These are phyloP conservation scores for Neodidymelliopsis sp. DNA, from an alignment of 2,329 filamentous ascomycete genomes.

Conservation along the genomic window DNA sequence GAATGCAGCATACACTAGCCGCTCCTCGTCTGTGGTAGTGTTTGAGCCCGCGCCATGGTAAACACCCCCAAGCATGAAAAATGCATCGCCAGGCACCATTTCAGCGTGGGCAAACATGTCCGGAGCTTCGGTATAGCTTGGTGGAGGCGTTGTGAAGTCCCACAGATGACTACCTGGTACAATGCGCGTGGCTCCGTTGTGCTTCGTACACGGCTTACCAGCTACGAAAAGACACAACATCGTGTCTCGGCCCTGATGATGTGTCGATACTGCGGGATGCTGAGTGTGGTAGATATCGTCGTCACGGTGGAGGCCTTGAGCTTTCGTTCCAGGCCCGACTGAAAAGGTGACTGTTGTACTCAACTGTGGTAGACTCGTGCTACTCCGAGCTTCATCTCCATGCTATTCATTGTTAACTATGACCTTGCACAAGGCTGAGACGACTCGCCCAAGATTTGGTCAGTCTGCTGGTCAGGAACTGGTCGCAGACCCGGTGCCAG, in stretches of 20 bases:
- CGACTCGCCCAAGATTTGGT: constrained; percentile 21
- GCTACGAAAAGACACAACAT: constrained; percentile 48
- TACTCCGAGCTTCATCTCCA: constrained; percentile 15
- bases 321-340: constrained; percentile 33
- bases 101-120: constrained; percentile 34
- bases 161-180: constrained; percentile 50
- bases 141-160: constrained; percentile 31
- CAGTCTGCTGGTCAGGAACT: constrained; percentile 19
- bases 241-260: constrained; percentile 30
- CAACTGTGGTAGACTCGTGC: constrained; percentile 26
- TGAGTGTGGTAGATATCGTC: constrained; percentile 39
- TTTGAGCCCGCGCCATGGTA: constrained; percentile 49
- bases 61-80: constrained; percentile 47
- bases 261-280: constrained; percentile 18
- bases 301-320: constrained; percentile 40
- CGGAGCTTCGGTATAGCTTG: constrained; percentile 24
- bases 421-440: too few relatives aligned
- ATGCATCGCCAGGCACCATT: constrained; percentile 46
- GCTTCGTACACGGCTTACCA: constrained; percentile 37
- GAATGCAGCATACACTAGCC: constrained; percentile 46
- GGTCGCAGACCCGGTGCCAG: constrained; percentile 20
- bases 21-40: constrained; percentile 40
- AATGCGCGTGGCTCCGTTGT: constrained; percentile 50
- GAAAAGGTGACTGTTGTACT: constrained; percentile 36
- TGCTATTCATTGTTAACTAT: constrained; percentile 4